These are phyloP conservation scores for Wickerhamomyces sp. DNA, from an alignment of 1,139 yeast species.

Conservation along the genomic window DNA sequence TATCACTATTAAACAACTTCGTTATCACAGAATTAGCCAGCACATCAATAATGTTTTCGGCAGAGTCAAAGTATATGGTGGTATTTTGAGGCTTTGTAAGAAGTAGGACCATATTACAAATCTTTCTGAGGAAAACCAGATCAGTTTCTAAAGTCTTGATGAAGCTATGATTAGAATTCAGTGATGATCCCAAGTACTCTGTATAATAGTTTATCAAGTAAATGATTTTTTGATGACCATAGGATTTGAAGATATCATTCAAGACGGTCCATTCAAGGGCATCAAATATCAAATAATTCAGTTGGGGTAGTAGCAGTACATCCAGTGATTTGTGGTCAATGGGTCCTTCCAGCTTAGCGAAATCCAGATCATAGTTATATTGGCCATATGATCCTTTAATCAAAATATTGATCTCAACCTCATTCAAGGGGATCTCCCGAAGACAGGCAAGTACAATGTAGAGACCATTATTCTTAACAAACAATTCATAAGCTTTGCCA, in stretches of 20 bases:
- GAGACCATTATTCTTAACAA: constrained; percentile 52
- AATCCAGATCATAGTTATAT: constrained; percentile 22
- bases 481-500: constrained; percentile 40
- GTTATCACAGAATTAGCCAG: constrained; percentile 21
- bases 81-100: constrained; percentile 28
- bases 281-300: constrained; percentile 25
- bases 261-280: constrained; percentile 31
- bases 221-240: constrained; percentile 19
- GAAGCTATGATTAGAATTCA: constrained; percentile 16
- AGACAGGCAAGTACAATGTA: constrained; percentile 40
- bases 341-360: constrained; percentile 14
- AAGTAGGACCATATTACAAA: constrained; percentile 25
- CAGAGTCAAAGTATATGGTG: constrained; percentile 21
- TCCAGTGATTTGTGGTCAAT: constrained; percentile 4
- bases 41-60: constrained; percentile 18
- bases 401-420: constrained; percentile 37
- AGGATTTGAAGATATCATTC: constrained; percentile 26
- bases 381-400: constrained; percentile 35
- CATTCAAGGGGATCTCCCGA: constrained; percentile 36
- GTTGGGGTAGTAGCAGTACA: constrained; percentile 23
- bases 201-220: constrained; percentile 18
- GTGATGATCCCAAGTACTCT: constrained; percentile 15
- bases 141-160: constrained; percentile 17
- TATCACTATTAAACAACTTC: constrained; percentile 20
- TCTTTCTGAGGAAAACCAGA: constrained; percentile 15